Conservation (phyloP, 2,329 filamentous ascomycete species). For the Colletotrichum melonis region DNA sequence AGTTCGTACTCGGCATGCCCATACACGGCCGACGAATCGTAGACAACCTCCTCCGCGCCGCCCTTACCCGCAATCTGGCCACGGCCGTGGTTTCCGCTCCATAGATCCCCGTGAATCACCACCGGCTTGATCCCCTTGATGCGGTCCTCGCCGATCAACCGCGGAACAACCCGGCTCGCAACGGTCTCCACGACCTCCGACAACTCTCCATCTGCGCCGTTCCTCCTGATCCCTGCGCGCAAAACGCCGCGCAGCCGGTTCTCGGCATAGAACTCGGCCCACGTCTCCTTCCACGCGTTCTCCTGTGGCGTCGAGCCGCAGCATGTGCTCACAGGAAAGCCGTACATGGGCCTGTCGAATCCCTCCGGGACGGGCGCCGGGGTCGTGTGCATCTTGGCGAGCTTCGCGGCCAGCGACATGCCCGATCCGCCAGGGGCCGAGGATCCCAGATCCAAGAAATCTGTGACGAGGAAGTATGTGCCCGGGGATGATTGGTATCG, state of each 20-base stretch:
- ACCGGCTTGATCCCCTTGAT: constrained; percentile 78
- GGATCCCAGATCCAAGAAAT: constrained; percentile 78
- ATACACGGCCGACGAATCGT: constrained; percentile 84
- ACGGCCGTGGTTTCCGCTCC: constrained; percentile 84
- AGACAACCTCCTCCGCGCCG: constrained; percentile 79
- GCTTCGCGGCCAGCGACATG: constrained; percentile 76
- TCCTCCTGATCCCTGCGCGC: constrained; percentile 63
- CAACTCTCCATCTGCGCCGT: constrained; percentile 75
- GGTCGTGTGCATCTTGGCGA: constrained; percentile 82
- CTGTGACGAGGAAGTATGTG: constrained; percentile 74
- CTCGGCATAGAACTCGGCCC: constrained; percentile 89
- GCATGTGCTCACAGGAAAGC: constrained; percentile 86
- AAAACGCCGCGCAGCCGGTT: constrained; percentile 77
- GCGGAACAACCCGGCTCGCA: constrained; percentile 74
- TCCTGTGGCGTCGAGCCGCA: constrained; percentile 88
- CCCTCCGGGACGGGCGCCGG: constrained; percentile 74
- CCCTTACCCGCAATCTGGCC: constrained; percentile 68
- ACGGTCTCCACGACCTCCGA: constrained; percentile 72
- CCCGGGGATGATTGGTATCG: constrained; percentile 62
- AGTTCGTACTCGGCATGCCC: constrained; percentile 91
- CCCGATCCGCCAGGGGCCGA: constrained; percentile 56
- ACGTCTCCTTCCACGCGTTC: constrained; percentile 78
- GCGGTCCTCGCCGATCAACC: constrained; percentile 76
- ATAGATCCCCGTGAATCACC: constrained; percentile 91
- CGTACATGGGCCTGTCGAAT: constrained; percentile 73